Percentiles rank a stretch among this genome's conserved stretches.
These are phyloP conservation scores for Thraustochytrium striatum DNA, from an alignment of 352 stramenopile genomes.

Conservation along the genomic window DNA sequence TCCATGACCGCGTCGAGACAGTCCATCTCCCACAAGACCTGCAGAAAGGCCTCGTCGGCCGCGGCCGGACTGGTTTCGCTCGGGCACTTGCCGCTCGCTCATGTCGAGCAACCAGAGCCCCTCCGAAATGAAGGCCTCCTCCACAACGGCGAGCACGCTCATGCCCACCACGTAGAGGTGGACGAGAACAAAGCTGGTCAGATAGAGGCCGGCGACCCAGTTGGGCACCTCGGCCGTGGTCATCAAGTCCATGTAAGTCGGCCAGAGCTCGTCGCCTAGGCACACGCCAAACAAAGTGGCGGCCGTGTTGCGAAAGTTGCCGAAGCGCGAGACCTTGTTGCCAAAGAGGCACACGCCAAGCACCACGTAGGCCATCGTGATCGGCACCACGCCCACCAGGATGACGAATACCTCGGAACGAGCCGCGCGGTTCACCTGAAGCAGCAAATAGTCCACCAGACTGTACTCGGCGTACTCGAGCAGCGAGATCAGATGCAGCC, in stretches of 20 bases:
- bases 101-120: conserved; percentile 39
- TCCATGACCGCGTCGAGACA: neutral
- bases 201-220: neutral
- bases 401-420: conserved; percentile 14
- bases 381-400: conserved; percentile 14
- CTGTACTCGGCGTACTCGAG: conserved; percentile 47
- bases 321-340: conserved; percentile 25
- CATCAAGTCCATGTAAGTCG: conserved; percentile 32
- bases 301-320: conserved; percentile 25
- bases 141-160: conserved; percentile 38
- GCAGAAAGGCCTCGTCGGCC: neutral
- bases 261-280: conserved; percentile 33
- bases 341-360: conserved; percentile 25
- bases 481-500: conserved; percentile 26
- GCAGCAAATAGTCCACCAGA: conserved; percentile 27
- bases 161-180: conserved; percentile 45
- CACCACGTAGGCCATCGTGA: conserved; percentile 24
- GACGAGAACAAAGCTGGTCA: conserved; percentile 8
- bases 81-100: too few relatives aligned
- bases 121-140: conserved; percentile 27
- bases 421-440: conserved; percentile 32
- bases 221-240: neutral
- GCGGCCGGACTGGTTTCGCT: too few relatives aligned
- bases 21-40: neutral
- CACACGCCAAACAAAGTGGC: conserved; percentile 29